Evolutionary conservation across 306 rosid species (phyloP).

Genomic region (Castanopsis chinensis): DNA sequence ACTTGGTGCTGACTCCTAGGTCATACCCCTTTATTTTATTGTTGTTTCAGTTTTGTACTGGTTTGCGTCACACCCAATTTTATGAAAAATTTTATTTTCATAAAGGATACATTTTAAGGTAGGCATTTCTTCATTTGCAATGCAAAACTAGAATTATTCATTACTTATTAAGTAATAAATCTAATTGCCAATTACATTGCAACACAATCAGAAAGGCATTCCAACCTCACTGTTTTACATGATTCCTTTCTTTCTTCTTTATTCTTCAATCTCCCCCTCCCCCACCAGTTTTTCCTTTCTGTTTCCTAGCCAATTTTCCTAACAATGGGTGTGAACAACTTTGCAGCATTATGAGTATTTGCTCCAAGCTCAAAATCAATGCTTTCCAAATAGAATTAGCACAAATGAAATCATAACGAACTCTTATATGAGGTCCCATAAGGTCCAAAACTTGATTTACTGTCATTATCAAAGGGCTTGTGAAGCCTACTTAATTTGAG

Average conservation of each 20-base stretch:
- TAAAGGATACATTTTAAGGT: not conserved
- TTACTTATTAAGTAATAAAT: not conserved
- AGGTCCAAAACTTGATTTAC: not conserved
- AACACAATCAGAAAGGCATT: not conserved
- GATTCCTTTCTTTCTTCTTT: not conserved
- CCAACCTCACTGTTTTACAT: not conserved
- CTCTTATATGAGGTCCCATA: not conserved
- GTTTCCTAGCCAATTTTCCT: not conserved
- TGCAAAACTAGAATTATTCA: not conserved
- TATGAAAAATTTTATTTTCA: not conserved
- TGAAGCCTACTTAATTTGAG: not conserved
- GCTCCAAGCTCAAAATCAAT: not conserved
- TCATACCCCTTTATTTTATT: no score
- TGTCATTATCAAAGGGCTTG: not conserved
- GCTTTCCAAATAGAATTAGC: not conserved
- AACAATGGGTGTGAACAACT: not conserved
- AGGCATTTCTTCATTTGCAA: not conserved
- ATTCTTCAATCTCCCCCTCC: not conserved
- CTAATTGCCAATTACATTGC: not conserved
- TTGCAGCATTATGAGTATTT: not conserved
- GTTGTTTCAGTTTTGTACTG: no score
- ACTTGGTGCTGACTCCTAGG: no score
- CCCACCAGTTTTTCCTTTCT: not conserved
- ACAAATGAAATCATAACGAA: not conserved
- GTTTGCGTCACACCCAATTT: no score